phyloP scores from a whole-genome alignment of 2,329 filamentous ascomycete species.

The Aquanectria penicillioides region DNA sequence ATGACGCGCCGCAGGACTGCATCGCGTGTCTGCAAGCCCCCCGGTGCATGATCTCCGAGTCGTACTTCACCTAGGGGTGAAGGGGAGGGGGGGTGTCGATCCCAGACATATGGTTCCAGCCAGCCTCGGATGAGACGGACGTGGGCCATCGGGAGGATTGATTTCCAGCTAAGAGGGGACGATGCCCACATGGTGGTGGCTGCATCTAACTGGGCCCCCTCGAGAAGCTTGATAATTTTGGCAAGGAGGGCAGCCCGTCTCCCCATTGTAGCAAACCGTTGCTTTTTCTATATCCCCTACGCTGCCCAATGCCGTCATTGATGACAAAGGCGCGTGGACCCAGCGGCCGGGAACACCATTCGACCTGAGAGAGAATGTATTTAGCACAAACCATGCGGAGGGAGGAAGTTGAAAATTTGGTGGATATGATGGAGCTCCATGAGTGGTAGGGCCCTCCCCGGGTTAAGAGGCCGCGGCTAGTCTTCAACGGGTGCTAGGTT shows the following conservation, averaged over 20 bases:
- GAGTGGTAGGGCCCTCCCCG: too few relatives aligned
- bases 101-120: neutral
- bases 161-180: neutral
- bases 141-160: neutral
- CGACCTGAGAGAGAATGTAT: neutral
- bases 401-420: too few relatives aligned
- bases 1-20: slow-evolving; percentile 12
- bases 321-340: neutral
- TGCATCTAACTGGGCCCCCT: neutral
- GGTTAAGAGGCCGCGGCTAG: too few relatives aligned
- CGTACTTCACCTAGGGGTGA: neutral
- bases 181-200: neutral
- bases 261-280: neutral
- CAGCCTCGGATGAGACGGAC: slow-evolving; percentile 4
- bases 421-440: too few relatives aligned
- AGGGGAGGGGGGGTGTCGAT: neutral
- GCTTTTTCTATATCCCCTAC: neutral
- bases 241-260: neutral
- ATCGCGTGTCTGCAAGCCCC: slow-evolving; percentile 17
- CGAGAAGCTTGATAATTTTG: neutral
- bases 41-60: neutral
- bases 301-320: neutral
- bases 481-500: too few relatives aligned
- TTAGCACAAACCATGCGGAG: neutral
- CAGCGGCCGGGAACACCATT: neutral